Base-by-base conservation (phyloP, 2,329 filamentous ascomycete genomes). In the Venturiaceae sp. region DNA sequence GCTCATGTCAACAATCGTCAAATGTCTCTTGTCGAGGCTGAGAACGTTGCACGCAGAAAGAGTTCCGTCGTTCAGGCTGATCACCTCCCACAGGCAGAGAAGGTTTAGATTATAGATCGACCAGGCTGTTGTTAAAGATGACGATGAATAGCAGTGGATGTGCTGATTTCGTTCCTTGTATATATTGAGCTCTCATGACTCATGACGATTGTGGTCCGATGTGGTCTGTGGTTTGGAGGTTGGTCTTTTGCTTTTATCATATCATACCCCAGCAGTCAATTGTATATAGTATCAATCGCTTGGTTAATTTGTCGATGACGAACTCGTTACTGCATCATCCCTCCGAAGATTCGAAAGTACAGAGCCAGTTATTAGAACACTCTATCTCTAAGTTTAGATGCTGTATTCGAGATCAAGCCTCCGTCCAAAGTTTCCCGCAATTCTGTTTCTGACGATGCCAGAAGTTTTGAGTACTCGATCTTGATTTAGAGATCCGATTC, bases 21-120 rank as follows among this genome's bases (percentile, higher is more conserved):
- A 16, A 63, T 65, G 61, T 66, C 64, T 32, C 58, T 72, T 30
- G 62, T 60, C 3, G 67, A 71, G 53, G 53, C 53, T 11, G 53
- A 56, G 36, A 13, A 39, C 14, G 32, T 11, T 56, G 53, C 34
- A 6, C 53, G 21, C 36, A 39, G 53, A n/a, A 56, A 56, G 53
- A 39, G 13, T 21, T 39, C 53, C 21, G 53, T 56, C 21, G 53
- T 32, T 9, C 36, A 56, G 6, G 36, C 26, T n/a, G 36, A 56
- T 13, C 3, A 32, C 11, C 8, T 32, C 21, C 1, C 26, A 30
- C 44, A 16, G 13, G 19, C 28, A 8, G 44, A 50, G 44, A 50
- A 50, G 23, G 26, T 32, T n/a, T 50, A 39, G 5, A 7, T 8
- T 14, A n/a, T 39, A 19, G 6, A 16, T 39, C 21, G n/a, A 19